These are phyloP conservation scores for Penicillium coffeae DNA, from an alignment of 495 filamentous ascomycete species.

Conservation along the genomic window DNA sequence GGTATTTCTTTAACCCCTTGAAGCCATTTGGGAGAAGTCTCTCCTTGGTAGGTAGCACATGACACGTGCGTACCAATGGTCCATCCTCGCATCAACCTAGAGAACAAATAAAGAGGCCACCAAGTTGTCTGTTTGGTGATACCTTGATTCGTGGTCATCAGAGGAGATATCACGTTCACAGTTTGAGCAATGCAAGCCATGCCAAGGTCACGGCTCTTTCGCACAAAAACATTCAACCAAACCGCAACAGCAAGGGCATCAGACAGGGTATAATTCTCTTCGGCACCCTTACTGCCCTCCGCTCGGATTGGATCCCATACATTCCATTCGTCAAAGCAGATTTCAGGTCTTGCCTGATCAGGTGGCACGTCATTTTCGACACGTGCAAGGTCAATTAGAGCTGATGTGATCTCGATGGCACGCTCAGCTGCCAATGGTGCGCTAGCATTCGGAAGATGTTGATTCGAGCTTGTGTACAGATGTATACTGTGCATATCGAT, in stretches of 20 bases:
- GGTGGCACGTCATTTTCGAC: slow-evolving; percentile 62
- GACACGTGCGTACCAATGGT: slow-evolving; percentile 60
- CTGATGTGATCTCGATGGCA: slow-evolving; percentile 65
- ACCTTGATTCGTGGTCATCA: slow-evolving; percentile 64
- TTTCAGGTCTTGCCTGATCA: slow-evolving; percentile 54
- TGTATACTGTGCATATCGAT: slow-evolving; percentile 72
- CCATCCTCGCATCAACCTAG: slow-evolving; percentile 69
- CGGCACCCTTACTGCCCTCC: slow-evolving; percentile 62
- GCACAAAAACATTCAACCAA: slow-evolving; percentile 77
- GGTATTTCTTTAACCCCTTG: slow-evolving; percentile 60
- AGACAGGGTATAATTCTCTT: slow-evolving; percentile 69
- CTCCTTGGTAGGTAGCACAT: slow-evolving; percentile 56
- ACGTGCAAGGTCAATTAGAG: slow-evolving; percentile 68
- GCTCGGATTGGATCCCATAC: slow-evolving; percentile 76
- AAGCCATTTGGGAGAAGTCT: slow-evolving; percentile 63
- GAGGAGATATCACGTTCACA: slow-evolving; percentile 73
- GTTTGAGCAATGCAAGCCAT: slow-evolving; percentile 82
- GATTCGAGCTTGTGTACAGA: slow-evolving; percentile 60
- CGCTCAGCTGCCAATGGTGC: slow-evolving; percentile 69
- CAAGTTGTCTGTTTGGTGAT: slow-evolving; percentile 71
- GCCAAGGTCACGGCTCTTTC: slow-evolving; percentile 64
- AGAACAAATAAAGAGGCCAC: slow-evolving; percentile 72
- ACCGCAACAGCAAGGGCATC: slow-evolving; percentile 71
- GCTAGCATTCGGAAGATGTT: slow-evolving; percentile 57
- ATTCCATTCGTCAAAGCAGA: slow-evolving; percentile 87